Base-by-base conservation (phyloP, 257 asterid species). In the Eucommia ulmoides region DNA sequence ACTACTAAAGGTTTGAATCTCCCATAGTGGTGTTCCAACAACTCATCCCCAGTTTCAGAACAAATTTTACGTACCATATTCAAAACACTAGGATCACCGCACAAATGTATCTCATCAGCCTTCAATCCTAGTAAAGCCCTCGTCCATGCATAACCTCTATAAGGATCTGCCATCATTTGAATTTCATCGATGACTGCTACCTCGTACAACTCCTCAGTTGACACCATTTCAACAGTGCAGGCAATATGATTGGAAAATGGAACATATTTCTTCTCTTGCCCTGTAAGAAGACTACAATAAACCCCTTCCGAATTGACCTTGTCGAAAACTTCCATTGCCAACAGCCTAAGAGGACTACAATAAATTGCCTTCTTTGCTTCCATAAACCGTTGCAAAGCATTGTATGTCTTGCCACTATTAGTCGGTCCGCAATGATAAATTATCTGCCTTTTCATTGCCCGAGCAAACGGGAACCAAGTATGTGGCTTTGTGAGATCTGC, bases 1-100 rank as follows among this genome's bases (percentile, higher is more conserved):
- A 89, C 91, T 17, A 89, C 94, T 41, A 89, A 74, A 44, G 97
- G 93, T 53, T 89, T 89, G 58, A 89, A 89, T 64, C 98, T 76
- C 33, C 75, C 86, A 18, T 89, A 89, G 46, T 52, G 75, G 12
- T 73, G 81, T 58, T 76, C 88, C 1, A 82, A 71, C 58, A 89
- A 79, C 60, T 85, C 96, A 62, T 89, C 98, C 55, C 96, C 96
- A 1, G 92, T 85, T 5, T 76, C 91, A 0, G 63, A 58, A 63
- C 94, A 85, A 23, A 89, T 63, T 53, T 68, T 69, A 66, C 93
- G 64, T 41, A 89, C 85, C 22, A 80, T 54, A 50, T 67, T 48
- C 45, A 85, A 60, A 67, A 89, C 98, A 73, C 98, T 89, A 11
- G 98, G 96, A 77, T 89, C 98, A n/a, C 98, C 98, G 49, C 98